Evolutionary conservation across 768 basidiomycete genomes (phyloP), one percentile per base, ranked within the genome.

Genomic region (Trichaptum fuscoviolaceum): DNA sequence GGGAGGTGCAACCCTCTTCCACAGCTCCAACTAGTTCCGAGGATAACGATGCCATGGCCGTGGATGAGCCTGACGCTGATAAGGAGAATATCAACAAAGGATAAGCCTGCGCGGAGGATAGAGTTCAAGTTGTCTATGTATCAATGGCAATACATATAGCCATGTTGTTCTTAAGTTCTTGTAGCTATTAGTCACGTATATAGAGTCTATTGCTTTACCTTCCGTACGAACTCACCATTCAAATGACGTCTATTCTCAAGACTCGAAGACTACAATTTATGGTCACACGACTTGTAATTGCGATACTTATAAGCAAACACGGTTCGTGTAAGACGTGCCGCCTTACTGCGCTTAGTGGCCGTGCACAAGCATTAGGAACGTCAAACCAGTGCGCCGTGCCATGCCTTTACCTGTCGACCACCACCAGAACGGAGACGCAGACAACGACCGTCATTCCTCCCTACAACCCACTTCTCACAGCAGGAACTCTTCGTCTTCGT

Each of bases 21-120:
- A 63, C 35, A 35, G 35, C 30, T 27, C 60, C 63, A 23, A 42
- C 35, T 17, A 36, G 62, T 34, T 59, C 52, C 27, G 66, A 69
- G 9, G 68, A 69, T 30, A 68, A 69, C 63, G 71, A 72, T 30
- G 71, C 67, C 24, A 70, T 71, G 71, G 71, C 69, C 8, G 57
- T 71, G 34, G 68, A 70, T 52, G 68, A 71, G 34, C 57, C 63
- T 36, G 67, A 65, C 10, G 65, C 68, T 36, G 67, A 70, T 18
- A 67, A 67, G 42, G 67, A 69, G 58, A 65, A 63, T 30, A 42
- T 62, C 63, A 63, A 30, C 20, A 63, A 63, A 24, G 10, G 24
- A 30, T 34, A 63, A 30, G 26, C 12, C 42, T 4, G 42, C 42
- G 20, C 3, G 2, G 42, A 5, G 12, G 42, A 52, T 52, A 52